Evolutionary conservation across 2,329 filamentous ascomycete species (phyloP), one percentile per base, ranked within the genome.

Genomic region (Phyllosticta capitalensis): DNA sequence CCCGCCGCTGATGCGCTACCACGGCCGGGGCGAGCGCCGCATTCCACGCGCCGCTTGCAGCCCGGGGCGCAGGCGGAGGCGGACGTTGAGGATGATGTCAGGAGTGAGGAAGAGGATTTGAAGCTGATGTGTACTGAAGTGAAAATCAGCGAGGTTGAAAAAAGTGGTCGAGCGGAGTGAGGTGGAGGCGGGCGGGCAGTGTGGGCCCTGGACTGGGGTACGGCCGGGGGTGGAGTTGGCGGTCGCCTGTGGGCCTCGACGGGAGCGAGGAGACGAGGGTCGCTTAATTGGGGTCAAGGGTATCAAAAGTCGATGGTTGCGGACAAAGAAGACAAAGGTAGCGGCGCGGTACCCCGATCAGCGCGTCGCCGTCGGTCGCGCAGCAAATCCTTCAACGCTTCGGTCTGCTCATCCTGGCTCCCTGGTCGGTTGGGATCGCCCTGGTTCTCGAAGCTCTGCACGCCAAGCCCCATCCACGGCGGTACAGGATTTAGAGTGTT

Each of bases 351-450:
- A 60, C 58, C 57, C 52, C 58, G 58, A 60, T 60, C 58, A 52
- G 54, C 30, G 17, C 30, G n/a, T n/a, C n/a, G n/a, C n/a, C n/a
- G n/a, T n/a, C n/a, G n/a, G 30, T 38, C 30, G 30, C 30, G 30
- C 58, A 60, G 58, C 58, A 55, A 56, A 60, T 60, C 58, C 54
- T 60, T 49, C 58, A 60, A 60, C 58, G 58, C 58, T 54, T 28
- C 48, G 28, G 38, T 26, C 56, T 52, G 33, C 33, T n/a, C 38
- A 59, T 59, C 57, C 58, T 56, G 52, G 58, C 48, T 50, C 52
- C 30, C 30, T 51, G 49, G 57, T 59, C 57, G 57, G 57, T 55
- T 59, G 57, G 57, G 57, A 55, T 59, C 58, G 58, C 49, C 54
- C 54, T 56, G 30, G 48, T 60, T 59, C 54, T 28, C 30, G 51